These are phyloP conservation scores for Fusarium veterinarium DNA, from an alignment of 2,329 filamentous ascomycete genomes.

Conservation along the genomic window DNA sequence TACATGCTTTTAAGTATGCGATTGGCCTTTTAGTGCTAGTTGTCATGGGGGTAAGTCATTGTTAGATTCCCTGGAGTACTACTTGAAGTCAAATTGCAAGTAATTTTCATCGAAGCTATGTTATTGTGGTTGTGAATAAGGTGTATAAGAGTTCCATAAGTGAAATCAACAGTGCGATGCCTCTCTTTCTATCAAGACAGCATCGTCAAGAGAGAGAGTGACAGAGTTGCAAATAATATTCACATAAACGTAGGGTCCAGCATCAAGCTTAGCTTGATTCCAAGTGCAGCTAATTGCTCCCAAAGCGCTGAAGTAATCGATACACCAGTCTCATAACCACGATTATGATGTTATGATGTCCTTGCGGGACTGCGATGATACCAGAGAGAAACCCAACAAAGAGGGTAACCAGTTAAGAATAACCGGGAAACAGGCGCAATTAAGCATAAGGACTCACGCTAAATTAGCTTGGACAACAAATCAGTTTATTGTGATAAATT, in stretches of 20 bases:
- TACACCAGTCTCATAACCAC: neutral
- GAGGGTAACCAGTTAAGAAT: neutral
- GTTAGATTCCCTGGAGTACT: no score
- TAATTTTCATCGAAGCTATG: rapidly evolving
- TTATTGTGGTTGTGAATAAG: rapidly evolving
- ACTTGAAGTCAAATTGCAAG: neutral
- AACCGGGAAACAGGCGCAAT: neutral
- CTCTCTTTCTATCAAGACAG: neutral
- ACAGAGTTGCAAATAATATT: neutral
- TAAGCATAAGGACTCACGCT: neutral
- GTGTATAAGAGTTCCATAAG: neutral
- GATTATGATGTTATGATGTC: no score
- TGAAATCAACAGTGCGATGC: neutral
- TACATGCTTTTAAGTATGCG: neutral
- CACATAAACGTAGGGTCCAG: neutral
- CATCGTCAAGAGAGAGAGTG: neutral
- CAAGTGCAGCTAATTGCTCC: neutral
- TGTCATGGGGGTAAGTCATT: neutral
- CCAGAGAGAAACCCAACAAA: rapidly evolving
- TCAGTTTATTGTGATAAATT: no score
- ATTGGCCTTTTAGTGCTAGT: rapidly evolving
- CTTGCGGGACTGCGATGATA: neutral
- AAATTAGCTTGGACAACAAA: neutral
- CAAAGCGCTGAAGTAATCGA: neutral
- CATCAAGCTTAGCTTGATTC: neutral